Evolutionary conservation across 805 yeast genomes (phyloP), one percentile per base, ranked within the genome.

Genomic region (Starmerella sirachaensis): DNA sequence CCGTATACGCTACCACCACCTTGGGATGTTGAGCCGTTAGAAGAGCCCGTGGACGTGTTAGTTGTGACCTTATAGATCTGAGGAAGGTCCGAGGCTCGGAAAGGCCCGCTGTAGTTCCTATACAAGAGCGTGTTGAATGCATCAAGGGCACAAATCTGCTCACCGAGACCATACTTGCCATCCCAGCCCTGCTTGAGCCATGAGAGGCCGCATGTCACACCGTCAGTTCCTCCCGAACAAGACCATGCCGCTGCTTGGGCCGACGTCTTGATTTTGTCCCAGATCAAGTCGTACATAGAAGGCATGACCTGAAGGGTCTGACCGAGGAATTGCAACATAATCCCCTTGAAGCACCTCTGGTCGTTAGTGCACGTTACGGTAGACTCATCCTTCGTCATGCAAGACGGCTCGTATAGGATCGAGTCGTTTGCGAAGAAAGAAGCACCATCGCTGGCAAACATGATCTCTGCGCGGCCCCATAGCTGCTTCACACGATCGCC

Each of bases 281-380:
- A 57, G 28, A 70, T 49, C 48, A 59, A 57, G 43, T 60, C 58
- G 31, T 62, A 56, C 8, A 48, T 41, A 46, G 44, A 60, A 5
- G 94, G 93, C 1, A 72, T 78, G 57, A 88, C 59, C 33, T 72
- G 66, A 0, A 88, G 75, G 1, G 94, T 78, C 37, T 72, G 60
- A 2, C 85, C 91, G 55, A 86, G 58, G 56, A 76, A 76, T 40
- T 94, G 65, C 2, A 84, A 56, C 49, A 82, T 69, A 50, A 78
- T 80, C 1, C 94, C 94, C 63, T 81, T 83, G 69, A 88, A 86
- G n/a, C 91, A 74, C 42, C 94, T 68, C 65, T 86, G 94, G 64
- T 86, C 96, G 38, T 72, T 77, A 59, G 82, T 72, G 65, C 97
- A 86, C 27, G 67, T 64, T 12, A 47, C 43, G 2, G 24, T 24